A percentile compares a stretch with the other conserved stretches of the same genome.
Evolutionary conservation across 1,284 basidiomycete species (phyloP).

Genomic region (Caloboletus inedulis): DNA sequence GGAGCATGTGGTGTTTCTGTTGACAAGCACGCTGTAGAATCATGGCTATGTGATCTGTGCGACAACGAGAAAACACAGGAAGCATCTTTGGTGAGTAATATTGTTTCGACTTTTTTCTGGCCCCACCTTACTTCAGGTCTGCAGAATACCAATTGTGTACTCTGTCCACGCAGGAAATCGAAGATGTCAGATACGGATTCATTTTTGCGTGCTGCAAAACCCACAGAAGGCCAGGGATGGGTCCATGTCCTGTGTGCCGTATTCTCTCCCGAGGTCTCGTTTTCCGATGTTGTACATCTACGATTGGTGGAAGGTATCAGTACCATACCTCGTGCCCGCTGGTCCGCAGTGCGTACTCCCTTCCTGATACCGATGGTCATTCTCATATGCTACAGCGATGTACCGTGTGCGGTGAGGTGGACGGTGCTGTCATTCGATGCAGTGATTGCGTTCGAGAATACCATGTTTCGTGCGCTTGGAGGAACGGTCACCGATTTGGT

Average conservation of each 20-base stretch:
- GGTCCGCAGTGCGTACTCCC: conserved; percentile 52
- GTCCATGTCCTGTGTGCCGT: conserved; percentile 87
- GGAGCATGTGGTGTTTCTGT: conserved; percentile 68
- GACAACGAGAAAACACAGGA: conserved; percentile 76
- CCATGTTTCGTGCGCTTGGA: conserved; percentile 91
- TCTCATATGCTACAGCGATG: conserved; percentile 43
- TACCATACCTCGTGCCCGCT: conserved; percentile 62
- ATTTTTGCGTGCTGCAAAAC: conserved; percentile 84
- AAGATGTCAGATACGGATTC: conserved; percentile 55
- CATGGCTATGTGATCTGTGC: conserved; percentile 85
- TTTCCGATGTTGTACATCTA: conserved; percentile 69
- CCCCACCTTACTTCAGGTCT: conserved; percentile 6
- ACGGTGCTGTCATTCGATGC: conserved; percentile 84
- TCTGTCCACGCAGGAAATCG: conserved; percentile 67
- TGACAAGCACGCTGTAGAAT: conserved; percentile 57
- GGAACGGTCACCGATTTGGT: conserved; percentile 76
- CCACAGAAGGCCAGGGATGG: conserved; percentile 93
- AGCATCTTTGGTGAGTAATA: conserved; percentile 61
- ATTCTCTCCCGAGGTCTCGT: conserved; percentile 82
- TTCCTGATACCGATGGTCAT: neutral
- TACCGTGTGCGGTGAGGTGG: conserved; percentile 59
- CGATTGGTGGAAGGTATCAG: conserved; percentile 87
- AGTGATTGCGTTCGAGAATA: conserved; percentile 77
- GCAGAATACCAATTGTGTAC: conserved; percentile 69
- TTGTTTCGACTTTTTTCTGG: neutral